Evolutionary conservation across 1,139 yeast genomes (phyloP).

Genomic region (Yamadazyma friedrichii): DNA sequence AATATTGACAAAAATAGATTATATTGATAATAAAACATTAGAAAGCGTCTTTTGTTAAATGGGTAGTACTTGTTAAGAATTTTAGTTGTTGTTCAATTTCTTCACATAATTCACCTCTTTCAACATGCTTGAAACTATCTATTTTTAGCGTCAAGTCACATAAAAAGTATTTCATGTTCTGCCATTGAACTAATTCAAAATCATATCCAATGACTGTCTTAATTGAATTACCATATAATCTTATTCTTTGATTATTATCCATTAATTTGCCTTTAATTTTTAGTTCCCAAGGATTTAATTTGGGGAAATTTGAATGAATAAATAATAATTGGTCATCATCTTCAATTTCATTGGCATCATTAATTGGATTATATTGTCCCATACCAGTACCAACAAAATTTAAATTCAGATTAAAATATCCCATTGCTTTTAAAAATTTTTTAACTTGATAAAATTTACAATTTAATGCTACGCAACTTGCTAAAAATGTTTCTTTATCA

Average conservation of each 20-base stretch:
- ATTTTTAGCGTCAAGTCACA: slow-evolving; percentile 53
- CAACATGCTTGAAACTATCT: slow-evolving; percentile 45
- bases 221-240: slow-evolving; percentile 57
- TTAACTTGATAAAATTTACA: slow-evolving; percentile 70
- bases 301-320: slow-evolving; percentile 67
- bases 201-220: slow-evolving; percentile 52
- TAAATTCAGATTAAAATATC: slow-evolving; percentile 40
- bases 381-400: slow-evolving; percentile 63
- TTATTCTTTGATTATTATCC: slow-evolving; percentile 43
- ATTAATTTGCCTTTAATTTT: slow-evolving; percentile 40
- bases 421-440: slow-evolving; percentile 52
- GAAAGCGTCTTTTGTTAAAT: slow-evolving; percentile 18
- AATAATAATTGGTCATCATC: slow-evolving; percentile 31
- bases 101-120: slow-evolving; percentile 41
- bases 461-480: slow-evolving; percentile 67
- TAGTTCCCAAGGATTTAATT: slow-evolving; percentile 58
- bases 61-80: slow-evolving; percentile 34
- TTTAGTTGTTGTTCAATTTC: slow-evolving; percentile 48
- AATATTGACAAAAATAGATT: neutral
- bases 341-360: slow-evolving; percentile 34
- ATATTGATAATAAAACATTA: no score
- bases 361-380: slow-evolving; percentile 71
- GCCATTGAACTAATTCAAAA: slow-evolving; percentile 62
- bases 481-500: slow-evolving; percentile 84
- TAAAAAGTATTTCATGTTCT: slow-evolving; percentile 52